These are phyloP conservation scores for Aurinia saxatilis DNA, from an alignment of 345 rosid species.

Conservation along the genomic window DNA sequence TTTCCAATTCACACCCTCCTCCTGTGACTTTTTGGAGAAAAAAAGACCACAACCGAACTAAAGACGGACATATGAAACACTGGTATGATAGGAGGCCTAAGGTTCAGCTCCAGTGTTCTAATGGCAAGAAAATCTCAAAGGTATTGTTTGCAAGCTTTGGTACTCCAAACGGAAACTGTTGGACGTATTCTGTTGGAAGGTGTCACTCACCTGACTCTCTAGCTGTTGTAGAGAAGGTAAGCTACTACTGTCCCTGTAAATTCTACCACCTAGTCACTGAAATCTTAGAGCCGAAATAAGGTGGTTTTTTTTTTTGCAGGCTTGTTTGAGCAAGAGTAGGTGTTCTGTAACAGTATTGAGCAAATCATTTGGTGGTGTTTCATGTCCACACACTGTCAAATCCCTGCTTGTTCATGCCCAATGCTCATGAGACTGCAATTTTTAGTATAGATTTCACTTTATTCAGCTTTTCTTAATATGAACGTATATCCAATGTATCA, in stretches of 20 bases:
- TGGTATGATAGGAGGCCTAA: slow-evolving; percentile 23
- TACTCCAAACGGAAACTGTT: slow-evolving; percentile 44
- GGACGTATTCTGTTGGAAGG: slow-evolving; percentile 34
- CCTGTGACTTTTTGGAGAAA: slow-evolving; percentile 19
- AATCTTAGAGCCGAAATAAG: background rate
- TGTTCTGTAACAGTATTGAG: slow-evolving; percentile 41
- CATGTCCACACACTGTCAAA: slow-evolving; percentile 46
- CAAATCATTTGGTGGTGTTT: slow-evolving; percentile 35
- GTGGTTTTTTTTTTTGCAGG: slow-evolving; percentile 28
- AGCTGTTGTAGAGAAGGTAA: slow-evolving; percentile 39
- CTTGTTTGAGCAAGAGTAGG: slow-evolving; percentile 40
- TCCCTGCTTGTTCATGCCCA: slow-evolving; percentile 49
- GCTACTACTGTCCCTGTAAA: slow-evolving; percentile 4
- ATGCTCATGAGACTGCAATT: slow-evolving; percentile 32
- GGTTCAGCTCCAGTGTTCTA: slow-evolving; percentile 34
- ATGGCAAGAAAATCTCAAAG: slow-evolving; percentile 31
- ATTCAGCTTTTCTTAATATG: background rate
- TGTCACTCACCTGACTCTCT: slow-evolving; percentile 44
- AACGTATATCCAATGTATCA: slow-evolving; percentile 1
- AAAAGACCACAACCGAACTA: slow-evolving; percentile 1
- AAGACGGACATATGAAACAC: slow-evolving; percentile 3
- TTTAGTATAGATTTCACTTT: background rate
- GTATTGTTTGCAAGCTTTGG: slow-evolving; percentile 52
- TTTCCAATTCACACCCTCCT: slow-evolving; percentile 24
- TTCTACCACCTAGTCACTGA: background rate